Base-by-base conservation (phyloP, 345 rosid genomes). In the Lumnitzera racemosa region DNA sequence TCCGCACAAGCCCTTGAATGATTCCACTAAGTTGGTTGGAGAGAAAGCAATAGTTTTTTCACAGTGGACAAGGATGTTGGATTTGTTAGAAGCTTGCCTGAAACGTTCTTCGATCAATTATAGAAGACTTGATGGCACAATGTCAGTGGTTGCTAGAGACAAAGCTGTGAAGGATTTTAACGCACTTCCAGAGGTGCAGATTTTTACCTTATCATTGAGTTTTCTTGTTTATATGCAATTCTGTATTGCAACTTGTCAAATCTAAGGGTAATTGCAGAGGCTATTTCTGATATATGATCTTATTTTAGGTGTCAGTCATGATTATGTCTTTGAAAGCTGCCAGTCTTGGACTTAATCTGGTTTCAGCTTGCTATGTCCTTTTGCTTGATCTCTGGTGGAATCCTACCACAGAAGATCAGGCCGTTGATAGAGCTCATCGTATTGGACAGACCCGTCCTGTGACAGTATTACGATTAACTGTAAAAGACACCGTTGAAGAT, bases 271-370 rank as follows among this genome's bases (percentile, higher is more conserved):
- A 2, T 27, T 27, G 31, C 2, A 1, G 20, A 56, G 56, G 48
- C 51, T 62, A 51, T 27, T 46, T 24, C 23, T 49, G 24, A 53
- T 27, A 14, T 13, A 11, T 59, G 24, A 4, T 51, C 53, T 55
- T 61, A 23, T 29, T 63, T 60, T 69, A 92, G 98, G 94, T 92
- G 24, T 61, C 94, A 61, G 98, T 92, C 43, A 85, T 92, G 83
- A 89, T 92, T 51, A 92, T 92, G 96, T 92, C 98, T 62, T 76
- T 92, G 67, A 92, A 92, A 79, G 98, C 97, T 63, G 98, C 98
- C 15, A 92, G 98, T 75, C 94, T 92, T 46, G 97, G 98, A 76
- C 78, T 92, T 17, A 92, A 92, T 75, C 82, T 92, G 98, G 97
- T 92, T 66, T 91, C 96, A 47, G 98, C 98, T 56, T 89, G 89